A percentile compares a stretch with the other conserved stretches of the same genome.
Evolutionary conservation across 805 yeast species (phyloP).

Genomic region (Kodamaea restingae): DNA sequence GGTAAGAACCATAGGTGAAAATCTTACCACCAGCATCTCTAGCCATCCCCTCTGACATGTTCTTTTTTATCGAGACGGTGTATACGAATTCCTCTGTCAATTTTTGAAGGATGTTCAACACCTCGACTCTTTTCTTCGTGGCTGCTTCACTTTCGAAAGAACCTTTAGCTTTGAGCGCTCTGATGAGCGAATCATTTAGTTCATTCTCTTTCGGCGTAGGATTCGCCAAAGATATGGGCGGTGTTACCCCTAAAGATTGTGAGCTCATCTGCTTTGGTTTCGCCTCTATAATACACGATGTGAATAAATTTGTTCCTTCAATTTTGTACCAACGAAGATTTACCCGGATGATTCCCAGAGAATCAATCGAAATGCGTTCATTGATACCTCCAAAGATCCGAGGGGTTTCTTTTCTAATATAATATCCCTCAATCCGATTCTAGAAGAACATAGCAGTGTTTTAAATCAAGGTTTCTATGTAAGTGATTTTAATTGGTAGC

Average conservation of each 20-base stretch:
- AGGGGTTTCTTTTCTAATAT: too few relatives aligned
- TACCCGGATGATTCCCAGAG: constrained; percentile 4
- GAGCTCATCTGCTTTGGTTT: constrained; percentile 15
- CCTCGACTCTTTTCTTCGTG: constrained; percentile 75
- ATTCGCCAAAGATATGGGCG: constrained; percentile 49
- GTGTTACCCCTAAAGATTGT: constrained; percentile 59
- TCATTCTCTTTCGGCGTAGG: constrained; percentile 78
- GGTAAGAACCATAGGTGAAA: constrained; percentile 92
- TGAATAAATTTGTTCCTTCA: neutral
- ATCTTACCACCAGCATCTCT: constrained; percentile 95
- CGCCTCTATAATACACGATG: neutral
- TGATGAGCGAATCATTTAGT: constrained; percentile 71
- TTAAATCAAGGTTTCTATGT: too few relatives aligned
- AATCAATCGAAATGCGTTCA: neutral
- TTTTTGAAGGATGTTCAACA: constrained; percentile 65
- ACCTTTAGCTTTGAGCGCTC: constrained; percentile 74
- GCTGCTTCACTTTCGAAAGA: constrained; percentile 88
- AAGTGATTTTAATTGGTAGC: too few relatives aligned
- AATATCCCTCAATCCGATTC: too few relatives aligned
- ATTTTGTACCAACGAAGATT: neutral
- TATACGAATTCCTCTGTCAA: constrained; percentile 79
- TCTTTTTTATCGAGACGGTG: constrained; percentile 70
- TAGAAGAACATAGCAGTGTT: too few relatives aligned
- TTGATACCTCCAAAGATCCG: neutral
- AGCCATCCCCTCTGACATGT: constrained; percentile 98